Evolutionary conservation across 1,284 basidiomycete genomes (phyloP), one percentile per base, ranked within the genome.

Genomic region (Stereum hirsutum): DNA sequence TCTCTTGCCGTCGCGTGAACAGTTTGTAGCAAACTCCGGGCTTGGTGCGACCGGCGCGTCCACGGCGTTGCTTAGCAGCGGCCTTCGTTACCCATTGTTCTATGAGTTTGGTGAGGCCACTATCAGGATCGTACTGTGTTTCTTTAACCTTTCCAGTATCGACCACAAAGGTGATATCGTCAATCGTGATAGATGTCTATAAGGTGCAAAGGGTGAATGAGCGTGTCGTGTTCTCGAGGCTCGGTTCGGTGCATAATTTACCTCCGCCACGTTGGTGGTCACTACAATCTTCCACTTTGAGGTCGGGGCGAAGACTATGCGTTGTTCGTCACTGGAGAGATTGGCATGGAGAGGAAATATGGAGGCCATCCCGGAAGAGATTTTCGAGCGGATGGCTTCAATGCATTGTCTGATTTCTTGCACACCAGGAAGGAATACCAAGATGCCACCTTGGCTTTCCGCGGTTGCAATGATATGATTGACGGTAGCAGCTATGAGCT

Each of bases 101-200:
- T 6, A 78, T 75, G 21, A 97, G 65, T 39, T 74, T 69, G 25
- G 89, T 87, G 52, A 97, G 66, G 23, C 87, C 81, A 7, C 71
- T 78, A 33, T 84, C 81, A 0, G 83, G 66, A 54, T 94, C 89
- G 57, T 86, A 93, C 47, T 78, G 77, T 3, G 78, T 91, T 65
- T 96, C 91, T 62, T 96, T 96, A 56, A 92, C 90, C 57, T 82
- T 85, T 1, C 94, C 94, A 0, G 78, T 68, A 53, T 93, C 90
- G 31, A 95, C 74, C 14, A 94, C 90, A 54, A 86, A 90, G 25
- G 88, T 71, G 23, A 94, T 75, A 52, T 94, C 91, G 53, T 93
- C 87, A 49, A 97, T 95, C 1, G 93, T 97, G 49, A 97, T 92
- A 4, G 89, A 93, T 1, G 93, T 96, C 76, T 96, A 66, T 7